Conservation (phyloP, 176 grass and related monocot genomes). For the Oryza nivara region DNA sequence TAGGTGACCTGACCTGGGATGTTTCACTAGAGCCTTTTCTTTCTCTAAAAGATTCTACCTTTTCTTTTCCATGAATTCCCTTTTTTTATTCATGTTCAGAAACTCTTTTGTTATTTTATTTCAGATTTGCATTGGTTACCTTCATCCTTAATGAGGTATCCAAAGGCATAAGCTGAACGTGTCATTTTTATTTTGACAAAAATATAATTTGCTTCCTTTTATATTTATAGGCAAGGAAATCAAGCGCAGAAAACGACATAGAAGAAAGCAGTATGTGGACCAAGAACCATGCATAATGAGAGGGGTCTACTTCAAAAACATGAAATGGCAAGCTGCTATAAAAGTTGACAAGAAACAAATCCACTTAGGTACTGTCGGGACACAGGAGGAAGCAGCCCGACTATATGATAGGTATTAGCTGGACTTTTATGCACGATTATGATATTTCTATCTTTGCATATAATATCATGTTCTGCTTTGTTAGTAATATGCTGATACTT, state of each 20-base stretch:
- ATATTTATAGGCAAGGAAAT: constrained; percentile 77
- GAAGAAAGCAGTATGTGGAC: constrained; percentile 87
- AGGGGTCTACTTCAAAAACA: constrained; percentile 98
- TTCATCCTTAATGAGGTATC: constrained; percentile 21
- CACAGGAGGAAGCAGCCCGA: constrained; percentile 90
- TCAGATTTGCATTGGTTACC: neutral
- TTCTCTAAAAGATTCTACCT: neutral
- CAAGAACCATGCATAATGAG: constrained; percentile 94
- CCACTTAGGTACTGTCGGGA: constrained; percentile 92
- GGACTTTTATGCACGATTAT: constrained; percentile 8
- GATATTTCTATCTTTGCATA: constrained; percentile 14
- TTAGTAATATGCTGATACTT: constrained; percentile 5
- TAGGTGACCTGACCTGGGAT: neutral
- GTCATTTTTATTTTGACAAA: constrained; percentile 26
- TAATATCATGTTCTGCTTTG: neutral
- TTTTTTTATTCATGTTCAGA: neutral
- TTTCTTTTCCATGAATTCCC: neutral
- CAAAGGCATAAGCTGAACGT: neutral
- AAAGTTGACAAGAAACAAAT: constrained; percentile 99
- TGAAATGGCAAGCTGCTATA: constrained; percentile 99
- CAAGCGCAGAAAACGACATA: constrained; percentile 85
- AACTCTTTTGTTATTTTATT: constrained; percentile 12
- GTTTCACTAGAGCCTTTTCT: neutral
- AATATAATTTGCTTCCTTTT: constrained; percentile 11
- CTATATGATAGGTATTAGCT: constrained; percentile 96